These are phyloP conservation scores for Emergomyces pasteurianus DNA, from an alignment of 2,329 filamentous ascomycete species.

Conservation along the genomic window DNA sequence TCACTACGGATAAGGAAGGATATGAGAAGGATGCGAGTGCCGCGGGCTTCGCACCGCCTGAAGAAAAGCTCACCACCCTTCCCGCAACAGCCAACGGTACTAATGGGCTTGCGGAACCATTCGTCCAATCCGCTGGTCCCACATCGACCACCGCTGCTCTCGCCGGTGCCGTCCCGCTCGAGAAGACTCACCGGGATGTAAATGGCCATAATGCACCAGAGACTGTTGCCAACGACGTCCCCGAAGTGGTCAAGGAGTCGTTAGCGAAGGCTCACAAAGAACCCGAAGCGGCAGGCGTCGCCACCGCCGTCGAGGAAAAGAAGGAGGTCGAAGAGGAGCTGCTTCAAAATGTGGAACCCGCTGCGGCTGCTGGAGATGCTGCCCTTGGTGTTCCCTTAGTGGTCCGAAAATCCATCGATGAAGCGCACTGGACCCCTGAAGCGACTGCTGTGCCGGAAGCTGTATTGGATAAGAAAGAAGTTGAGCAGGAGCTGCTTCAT, in stretches of 20 bases:
- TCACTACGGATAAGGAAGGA: slow-evolving; percentile 63
- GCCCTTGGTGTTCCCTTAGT: slow-evolving; percentile 27
- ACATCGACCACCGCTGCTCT: slow-evolving; percentile 35
- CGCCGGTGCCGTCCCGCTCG: slow-evolving; percentile 34
- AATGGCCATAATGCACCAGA: slow-evolving; percentile 27
- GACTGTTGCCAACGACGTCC: slow-evolving; percentile 32
- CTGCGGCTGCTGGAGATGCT: slow-evolving; percentile 8
- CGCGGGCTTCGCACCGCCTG: slow-evolving; percentile 35
- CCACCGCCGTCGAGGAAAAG: slow-evolving; percentile 44
- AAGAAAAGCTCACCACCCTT: slow-evolving; percentile 28
- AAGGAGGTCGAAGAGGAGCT: slow-evolving; percentile 12
- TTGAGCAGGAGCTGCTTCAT: slow-evolving; percentile 62
- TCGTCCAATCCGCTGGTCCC: slow-evolving; percentile 41
- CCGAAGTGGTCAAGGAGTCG: slow-evolving; percentile 33
- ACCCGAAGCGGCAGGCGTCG: slow-evolving; percentile 31
- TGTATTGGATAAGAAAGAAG: slow-evolving; percentile 60
- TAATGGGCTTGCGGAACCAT: slow-evolving; percentile 41
- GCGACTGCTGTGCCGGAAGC: slow-evolving; percentile 56
- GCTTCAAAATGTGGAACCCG: slow-evolving; percentile 5
- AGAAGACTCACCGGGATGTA: slow-evolving; percentile 11
- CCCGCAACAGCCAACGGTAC: slow-evolving; percentile 28
- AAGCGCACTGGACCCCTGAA: slow-evolving; percentile 53
- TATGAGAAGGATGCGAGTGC: slow-evolving; percentile 63
- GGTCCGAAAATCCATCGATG: slow-evolving; percentile 34
- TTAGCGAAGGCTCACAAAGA: slow-evolving; percentile 39